These are phyloP conservation scores for Perilla frutescens DNA, from an alignment of 257 asterid species.

Conservation along the genomic window DNA sequence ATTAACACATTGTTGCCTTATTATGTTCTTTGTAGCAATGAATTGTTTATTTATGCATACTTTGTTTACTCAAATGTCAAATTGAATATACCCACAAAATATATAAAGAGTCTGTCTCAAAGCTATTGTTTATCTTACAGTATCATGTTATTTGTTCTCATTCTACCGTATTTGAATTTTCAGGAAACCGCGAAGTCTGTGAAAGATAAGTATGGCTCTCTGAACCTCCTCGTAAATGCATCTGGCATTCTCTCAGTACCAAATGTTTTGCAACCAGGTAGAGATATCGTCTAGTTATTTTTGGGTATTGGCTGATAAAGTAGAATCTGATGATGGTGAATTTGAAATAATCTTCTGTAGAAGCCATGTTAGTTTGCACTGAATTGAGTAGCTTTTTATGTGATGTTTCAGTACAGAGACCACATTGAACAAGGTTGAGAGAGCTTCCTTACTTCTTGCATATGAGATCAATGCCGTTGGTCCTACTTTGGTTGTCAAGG, in stretches of 20 bases:
- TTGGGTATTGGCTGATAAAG: not conserved
- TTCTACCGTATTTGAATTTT: conserved; percentile 18
- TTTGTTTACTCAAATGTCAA: not conserved
- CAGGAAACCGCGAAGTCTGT: conserved; percentile 79
- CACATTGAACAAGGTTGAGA: conserved; percentile 82
- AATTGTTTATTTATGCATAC: not conserved
- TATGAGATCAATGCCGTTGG: conserved; percentile 93
- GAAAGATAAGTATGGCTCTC: conserved; percentile 70
- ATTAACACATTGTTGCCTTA: not conserved
- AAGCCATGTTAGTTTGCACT: conserved; percentile 21
- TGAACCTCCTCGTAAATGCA: conserved; percentile 87
- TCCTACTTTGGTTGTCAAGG: conserved; percentile 81
- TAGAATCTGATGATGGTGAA: conserved; percentile 12
- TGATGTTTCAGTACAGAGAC: conserved; percentile 80
- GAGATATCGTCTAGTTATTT: conserved; percentile 24
- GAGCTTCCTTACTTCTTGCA: conserved; percentile 76
- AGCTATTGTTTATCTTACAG: not conserved
- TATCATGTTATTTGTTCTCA: not conserved
- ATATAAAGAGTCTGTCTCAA: too few species aligned
- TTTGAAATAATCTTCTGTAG: conserved; percentile 9
- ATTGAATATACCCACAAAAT: not conserved
- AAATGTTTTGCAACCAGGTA: conserved; percentile 82
- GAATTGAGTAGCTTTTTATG: conserved; percentile 35
- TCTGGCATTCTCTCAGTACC: conserved; percentile 89
- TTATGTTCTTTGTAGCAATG: not conserved